Percentiles rank a stretch among this genome's conserved stretches.
Evolutionary conservation across 2,329 filamentous ascomycete species (phyloP).

Genomic region (Xylariaceae sp.): DNA sequence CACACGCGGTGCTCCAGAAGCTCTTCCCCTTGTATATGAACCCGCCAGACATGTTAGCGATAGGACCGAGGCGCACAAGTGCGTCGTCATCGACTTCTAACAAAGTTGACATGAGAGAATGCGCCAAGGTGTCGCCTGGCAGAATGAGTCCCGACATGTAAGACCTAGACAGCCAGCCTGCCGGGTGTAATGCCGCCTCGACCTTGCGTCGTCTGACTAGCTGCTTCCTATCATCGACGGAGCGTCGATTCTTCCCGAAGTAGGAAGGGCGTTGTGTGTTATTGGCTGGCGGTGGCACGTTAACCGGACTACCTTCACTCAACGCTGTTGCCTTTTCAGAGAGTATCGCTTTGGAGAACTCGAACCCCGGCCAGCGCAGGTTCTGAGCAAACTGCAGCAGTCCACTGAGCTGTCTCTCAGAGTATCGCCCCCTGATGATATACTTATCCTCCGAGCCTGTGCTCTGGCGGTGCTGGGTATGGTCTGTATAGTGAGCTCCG

Average conservation of each 20-base stretch:
- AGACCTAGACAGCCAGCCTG: conserved; percentile 63
- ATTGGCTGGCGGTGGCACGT: conserved; percentile 34
- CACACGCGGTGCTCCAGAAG: conserved; percentile 63
- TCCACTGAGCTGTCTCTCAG: conserved; percentile 54
- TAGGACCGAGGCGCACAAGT: conserved; percentile 51
- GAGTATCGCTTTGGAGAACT: conserved; percentile 44
- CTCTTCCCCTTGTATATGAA: conserved; percentile 60
- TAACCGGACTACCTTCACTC: conserved; percentile 38
- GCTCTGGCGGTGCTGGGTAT: conserved; percentile 33
- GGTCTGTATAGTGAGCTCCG: conserved; percentile 33
- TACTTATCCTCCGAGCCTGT: conserved; percentile 35
- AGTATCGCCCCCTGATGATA: conserved; percentile 49
- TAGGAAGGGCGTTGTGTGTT: conserved; percentile 40
- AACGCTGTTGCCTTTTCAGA: conserved; percentile 43
- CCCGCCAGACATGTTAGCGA: conserved; percentile 58
- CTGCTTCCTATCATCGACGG: conserved; percentile 27
- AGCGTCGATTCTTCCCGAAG: conserved; percentile 34
- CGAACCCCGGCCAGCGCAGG: conserved; percentile 57
- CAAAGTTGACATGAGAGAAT: conserved; percentile 61
- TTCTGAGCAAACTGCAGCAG: conserved; percentile 59
- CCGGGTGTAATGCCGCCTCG: conserved; percentile 51
- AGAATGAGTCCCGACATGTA: conserved; percentile 61
- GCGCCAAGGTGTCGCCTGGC: conserved; percentile 57
- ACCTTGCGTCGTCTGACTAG: conserved; percentile 47
- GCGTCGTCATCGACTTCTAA: conserved; percentile 60